A percentile compares a stretch with the other conserved stretches of the same genome.
Conservation (phyloP, 352 stramenopile genomes). For the Aphanomyces stellatus region DNA sequence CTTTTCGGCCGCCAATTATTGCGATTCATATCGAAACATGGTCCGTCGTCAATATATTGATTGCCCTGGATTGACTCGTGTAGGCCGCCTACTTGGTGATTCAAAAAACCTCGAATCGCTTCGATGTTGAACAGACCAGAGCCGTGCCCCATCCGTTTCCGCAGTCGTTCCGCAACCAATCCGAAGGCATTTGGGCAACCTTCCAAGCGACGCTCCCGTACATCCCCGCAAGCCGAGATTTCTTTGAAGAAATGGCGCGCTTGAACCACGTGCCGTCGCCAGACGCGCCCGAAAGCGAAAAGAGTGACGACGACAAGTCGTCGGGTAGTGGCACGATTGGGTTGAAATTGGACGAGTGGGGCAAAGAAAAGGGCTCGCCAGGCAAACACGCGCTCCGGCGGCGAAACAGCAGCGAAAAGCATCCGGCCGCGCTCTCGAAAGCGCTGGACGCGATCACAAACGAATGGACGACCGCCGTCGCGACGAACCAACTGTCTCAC, state of each 20-base stretch:
- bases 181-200: constrained; percentile 59
- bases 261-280: constrained; percentile 22
- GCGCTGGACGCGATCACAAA: constrained; percentile 25
- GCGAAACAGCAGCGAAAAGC: constrained; percentile 65
- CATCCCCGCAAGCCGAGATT: constrained; percentile 66
- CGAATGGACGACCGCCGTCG: neutral
- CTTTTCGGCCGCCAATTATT: constrained; percentile 95
- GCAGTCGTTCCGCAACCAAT: constrained; percentile 37
- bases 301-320: neutral
- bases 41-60: constrained; percentile 23
- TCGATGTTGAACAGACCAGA: constrained; percentile 48
- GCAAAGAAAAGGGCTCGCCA: constrained; percentile 20
- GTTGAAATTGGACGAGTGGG: neutral
- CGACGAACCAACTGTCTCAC: neutral
- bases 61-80: neutral
- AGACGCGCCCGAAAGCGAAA: neutral
- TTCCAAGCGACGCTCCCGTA: constrained; percentile 75
- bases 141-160: constrained; percentile 43
- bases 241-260: constrained; percentile 65
- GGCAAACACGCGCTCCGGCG: constrained; percentile 21
- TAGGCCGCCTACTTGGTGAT: constrained; percentile 56
- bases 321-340: neutral
- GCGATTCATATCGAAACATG: constrained; percentile 72
- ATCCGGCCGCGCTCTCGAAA: constrained; percentile 58
- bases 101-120: constrained; percentile 32